Percentiles rank a stretch among this genome's conserved stretches.
Evolutionary conservation across 1,284 basidiomycete species (phyloP).

Genomic region (Ganoderma multipileum): DNA sequence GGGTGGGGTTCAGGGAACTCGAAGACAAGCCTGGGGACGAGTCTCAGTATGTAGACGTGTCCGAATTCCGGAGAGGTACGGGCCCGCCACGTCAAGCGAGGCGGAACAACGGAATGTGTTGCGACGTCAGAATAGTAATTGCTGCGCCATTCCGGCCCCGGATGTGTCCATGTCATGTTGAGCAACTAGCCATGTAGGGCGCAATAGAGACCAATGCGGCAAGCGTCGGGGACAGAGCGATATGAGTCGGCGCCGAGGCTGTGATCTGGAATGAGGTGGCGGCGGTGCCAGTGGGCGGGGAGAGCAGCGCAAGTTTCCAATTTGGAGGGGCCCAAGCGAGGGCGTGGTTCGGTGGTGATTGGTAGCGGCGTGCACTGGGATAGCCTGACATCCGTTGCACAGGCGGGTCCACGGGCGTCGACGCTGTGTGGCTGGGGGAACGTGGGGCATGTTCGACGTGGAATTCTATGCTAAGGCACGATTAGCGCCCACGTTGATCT

Average conservation of each 20-base stretch:
- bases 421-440: background rate
- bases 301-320: background rate
- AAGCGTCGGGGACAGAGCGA: background rate
- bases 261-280: background rate
- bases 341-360: background rate
- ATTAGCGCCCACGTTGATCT: background rate
- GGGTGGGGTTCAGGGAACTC: background rate
- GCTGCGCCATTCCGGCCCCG: background rate
- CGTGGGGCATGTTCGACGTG: background rate
- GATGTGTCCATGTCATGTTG: background rate
- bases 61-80: background rate
- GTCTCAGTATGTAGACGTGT: background rate
- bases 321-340: background rate
- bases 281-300: background rate
- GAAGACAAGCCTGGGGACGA: background rate
- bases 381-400: background rate
- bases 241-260: background rate
- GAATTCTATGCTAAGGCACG: background rate
- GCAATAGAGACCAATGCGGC: background rate
- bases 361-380: background rate
- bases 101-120: background rate
- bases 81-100: background rate
- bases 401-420: background rate
- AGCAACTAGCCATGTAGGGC: background rate
- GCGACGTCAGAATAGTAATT: background rate